Percentiles rank a stretch among this genome's conserved stretches.
Evolutionary conservation across 208 protist species (phyloP).

Genomic region (Naegleria gruberi): DNA sequence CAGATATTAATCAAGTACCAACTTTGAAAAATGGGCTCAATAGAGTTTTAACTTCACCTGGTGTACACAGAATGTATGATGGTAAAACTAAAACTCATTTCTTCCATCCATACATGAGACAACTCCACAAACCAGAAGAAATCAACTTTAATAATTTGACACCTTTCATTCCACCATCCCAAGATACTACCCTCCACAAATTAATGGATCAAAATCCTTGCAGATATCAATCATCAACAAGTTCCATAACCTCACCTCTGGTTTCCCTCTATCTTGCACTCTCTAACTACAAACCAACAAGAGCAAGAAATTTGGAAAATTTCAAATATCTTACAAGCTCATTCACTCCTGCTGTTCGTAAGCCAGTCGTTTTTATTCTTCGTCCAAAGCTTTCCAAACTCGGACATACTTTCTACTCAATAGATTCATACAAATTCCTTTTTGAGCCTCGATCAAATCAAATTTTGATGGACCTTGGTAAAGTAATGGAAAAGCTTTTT

Average conservation of each 20-base stretch:
- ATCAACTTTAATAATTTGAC: slow-evolving; percentile 30
- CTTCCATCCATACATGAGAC: not conserved
- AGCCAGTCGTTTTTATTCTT: slow-evolving; percentile 25
- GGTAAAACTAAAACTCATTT: not conserved
- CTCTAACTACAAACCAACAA: slow-evolving; percentile 22
- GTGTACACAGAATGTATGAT: not conserved
- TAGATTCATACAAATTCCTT: not conserved
- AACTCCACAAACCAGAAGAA: slow-evolving; percentile 28
- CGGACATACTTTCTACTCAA: slow-evolving; percentile 18
- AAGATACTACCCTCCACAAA: slow-evolving; percentile 24
- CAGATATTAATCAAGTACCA: not conserved
- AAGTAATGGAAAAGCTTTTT: slow-evolving; percentile 33
- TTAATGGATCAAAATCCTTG: not conserved
- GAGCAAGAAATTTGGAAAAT: slow-evolving; percentile 17
- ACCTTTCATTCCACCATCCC: slow-evolving; percentile 28
- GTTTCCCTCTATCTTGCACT: slow-evolving; percentile 28
- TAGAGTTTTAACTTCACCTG: not conserved
- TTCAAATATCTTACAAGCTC: slow-evolving; percentile 2
- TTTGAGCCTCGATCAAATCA: slow-evolving; percentile 21
- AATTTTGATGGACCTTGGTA: slow-evolving; percentile 39
- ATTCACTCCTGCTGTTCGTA: slow-evolving; percentile 23
- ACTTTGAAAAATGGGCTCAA: not conserved
- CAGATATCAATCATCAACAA: slow-evolving; percentile 29
- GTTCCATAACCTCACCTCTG: slow-evolving; percentile 27
- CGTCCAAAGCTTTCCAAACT: slow-evolving; percentile 22